A percentile compares a stretch with the other conserved stretches of the same genome.
Evolutionary conservation across 306 rosid genomes (phyloP).

Genomic region (Heteromeles arbutifolia): DNA sequence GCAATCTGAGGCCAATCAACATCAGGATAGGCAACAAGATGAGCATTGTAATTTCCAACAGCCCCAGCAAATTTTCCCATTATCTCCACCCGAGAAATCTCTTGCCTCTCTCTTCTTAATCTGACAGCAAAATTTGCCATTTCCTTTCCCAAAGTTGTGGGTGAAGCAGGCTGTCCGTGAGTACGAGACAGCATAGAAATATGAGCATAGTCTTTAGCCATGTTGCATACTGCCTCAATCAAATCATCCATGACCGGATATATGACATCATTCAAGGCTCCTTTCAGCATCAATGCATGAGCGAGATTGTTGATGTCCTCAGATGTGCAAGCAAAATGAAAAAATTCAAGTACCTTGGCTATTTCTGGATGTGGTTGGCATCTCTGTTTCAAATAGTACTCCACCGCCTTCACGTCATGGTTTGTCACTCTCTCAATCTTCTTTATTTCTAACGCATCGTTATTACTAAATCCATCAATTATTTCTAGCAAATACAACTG

Average conservation of each 20-base stretch:
- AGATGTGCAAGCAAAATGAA: conserved; percentile 87
- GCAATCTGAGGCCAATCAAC: conserved; percentile 63
- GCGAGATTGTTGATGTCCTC: conserved; percentile 91
- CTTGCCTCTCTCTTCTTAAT: conserved; percentile 66
- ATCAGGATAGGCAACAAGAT: conserved; percentile 73
- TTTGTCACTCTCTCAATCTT: conserved; percentile 70
- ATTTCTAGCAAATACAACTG: conserved; percentile 44
- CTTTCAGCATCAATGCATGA: conserved; percentile 84
- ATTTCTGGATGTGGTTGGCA: conserved; percentile 62
- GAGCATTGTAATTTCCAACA: conserved; percentile 92
- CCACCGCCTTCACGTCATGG: conserved; percentile 90
- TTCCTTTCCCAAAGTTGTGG: conserved; percentile 93
- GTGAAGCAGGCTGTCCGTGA: conserved; percentile 97
- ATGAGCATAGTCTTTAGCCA: conserved; percentile 65
- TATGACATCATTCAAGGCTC: conserved; percentile 47
- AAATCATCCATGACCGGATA: conserved; percentile 63
- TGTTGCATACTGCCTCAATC: conserved; percentile 44
- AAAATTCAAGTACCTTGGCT: conserved; percentile 81
- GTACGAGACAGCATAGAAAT: conserved; percentile 79
- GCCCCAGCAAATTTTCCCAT: conserved; percentile 94
- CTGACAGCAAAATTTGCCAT: conserved; percentile 84
- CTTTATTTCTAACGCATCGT: conserved; percentile 66
- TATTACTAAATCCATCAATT: conserved; percentile 39
- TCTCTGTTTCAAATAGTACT: conserved; percentile 74
- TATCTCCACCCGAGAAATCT: conserved; percentile 51